phyloP scores from a whole-genome alignment of 306 rosid species.

The Trifolium fragiferum region DNA sequence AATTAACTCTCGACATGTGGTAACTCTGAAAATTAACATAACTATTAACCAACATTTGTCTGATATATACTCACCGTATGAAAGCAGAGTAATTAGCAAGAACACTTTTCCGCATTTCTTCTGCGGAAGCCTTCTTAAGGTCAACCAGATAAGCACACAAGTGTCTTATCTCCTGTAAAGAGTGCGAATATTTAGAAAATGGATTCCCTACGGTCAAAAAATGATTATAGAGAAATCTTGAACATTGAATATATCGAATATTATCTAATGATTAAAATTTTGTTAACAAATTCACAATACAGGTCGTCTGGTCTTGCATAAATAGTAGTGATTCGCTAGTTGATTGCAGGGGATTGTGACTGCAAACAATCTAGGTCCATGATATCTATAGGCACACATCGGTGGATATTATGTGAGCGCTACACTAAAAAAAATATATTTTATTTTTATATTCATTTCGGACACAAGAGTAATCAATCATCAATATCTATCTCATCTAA shows the following conservation, averaged over 20 bases:
- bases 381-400: too few species aligned
- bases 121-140: conserved; percentile 93
- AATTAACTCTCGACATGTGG: background rate
- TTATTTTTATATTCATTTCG: too few species aligned
- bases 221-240: too few species aligned
- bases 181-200: background rate
- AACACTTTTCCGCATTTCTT: conserved; percentile 96
- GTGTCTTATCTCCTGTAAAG: conserved; percentile 74
- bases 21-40: background rate
- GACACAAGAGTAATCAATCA: too few species aligned
- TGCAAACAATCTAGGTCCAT: too few species aligned
- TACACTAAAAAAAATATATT: too few species aligned
- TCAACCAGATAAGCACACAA: conserved; percentile 69
- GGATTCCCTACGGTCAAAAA: too few species aligned
- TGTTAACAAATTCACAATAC: background rate
- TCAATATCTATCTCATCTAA: too few species aligned
- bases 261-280: too few species aligned
- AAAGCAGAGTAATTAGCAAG: conserved; percentile 88
- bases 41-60: background rate
- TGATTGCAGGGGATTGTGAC: too few species aligned
- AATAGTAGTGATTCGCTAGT: background rate
- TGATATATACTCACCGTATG: conserved; percentile 65
- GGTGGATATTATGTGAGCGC: too few species aligned
- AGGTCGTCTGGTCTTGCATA: background rate
- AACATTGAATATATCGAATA: too few species aligned